These are phyloP conservation scores for Kandelia obovata DNA, from an alignment of 345 rosid species.

Conservation along the genomic window DNA sequence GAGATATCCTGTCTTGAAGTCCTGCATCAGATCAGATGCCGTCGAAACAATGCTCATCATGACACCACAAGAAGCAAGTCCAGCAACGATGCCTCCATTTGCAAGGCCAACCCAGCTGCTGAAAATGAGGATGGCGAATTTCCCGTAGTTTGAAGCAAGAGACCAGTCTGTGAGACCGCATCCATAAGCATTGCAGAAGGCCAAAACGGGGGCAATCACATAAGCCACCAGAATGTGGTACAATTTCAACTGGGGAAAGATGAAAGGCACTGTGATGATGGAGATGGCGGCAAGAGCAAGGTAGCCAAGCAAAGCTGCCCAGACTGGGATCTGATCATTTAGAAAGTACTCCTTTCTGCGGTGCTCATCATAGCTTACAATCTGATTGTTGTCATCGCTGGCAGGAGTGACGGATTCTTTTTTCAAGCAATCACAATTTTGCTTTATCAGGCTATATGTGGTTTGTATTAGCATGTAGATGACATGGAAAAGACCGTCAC, in stretches of 20 bases:
- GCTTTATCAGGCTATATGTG: constrained; percentile 28
- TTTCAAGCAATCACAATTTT: constrained; percentile 3
- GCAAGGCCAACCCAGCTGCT: constrained; percentile 72
- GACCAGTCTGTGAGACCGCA: constrained; percentile 91
- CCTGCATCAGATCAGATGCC: constrained; percentile 87
- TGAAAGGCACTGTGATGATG: constrained; percentile 49
- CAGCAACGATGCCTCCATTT: constrained; percentile 71
- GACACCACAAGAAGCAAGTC: constrained; percentile 80
- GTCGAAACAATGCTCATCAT: constrained; percentile 99
- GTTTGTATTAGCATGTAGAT: constrained; percentile 52
- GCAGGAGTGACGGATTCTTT: not conserved
- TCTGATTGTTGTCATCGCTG: not conserved
- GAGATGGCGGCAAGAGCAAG: constrained; percentile 48
- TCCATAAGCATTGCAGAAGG: constrained; percentile 90
- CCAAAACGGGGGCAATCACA: constrained; percentile 64
- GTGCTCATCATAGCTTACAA: constrained; percentile 36
- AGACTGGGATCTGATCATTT: constrained; percentile 63
- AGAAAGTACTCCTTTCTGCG: constrained; percentile 56
- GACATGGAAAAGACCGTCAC: constrained; percentile 77
- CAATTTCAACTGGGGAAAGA: constrained; percentile 71
- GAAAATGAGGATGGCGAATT: constrained; percentile 67
- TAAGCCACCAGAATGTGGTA: constrained; percentile 70
- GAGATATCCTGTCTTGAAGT: constrained; percentile 88
- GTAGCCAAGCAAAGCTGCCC: constrained; percentile 59
- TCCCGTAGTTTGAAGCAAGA: constrained; percentile 84